phyloP scores from a whole-genome alignment of 768 basidiomycete genomes.

The Coprinopsis sp. region DNA sequence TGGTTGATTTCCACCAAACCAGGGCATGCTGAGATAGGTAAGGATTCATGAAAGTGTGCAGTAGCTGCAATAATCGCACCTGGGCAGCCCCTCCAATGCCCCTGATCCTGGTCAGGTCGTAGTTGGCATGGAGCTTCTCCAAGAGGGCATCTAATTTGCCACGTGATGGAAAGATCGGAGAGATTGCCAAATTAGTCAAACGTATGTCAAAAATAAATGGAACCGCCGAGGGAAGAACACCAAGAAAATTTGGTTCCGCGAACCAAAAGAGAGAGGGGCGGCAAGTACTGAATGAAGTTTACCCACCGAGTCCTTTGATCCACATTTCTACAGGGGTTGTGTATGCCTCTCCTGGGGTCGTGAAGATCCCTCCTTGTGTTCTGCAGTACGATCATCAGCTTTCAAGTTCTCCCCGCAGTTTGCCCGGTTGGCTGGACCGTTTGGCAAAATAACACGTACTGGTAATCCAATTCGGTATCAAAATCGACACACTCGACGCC shows the following conservation, averaged over 20 bases:
- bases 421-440: no score
- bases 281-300: no score
- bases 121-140: slow-evolving; percentile 65
- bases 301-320: slow-evolving; percentile 80
- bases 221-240: slow-evolving; percentile 29
- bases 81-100: slow-evolving; percentile 77
- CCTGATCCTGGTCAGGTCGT: slow-evolving; percentile 68
- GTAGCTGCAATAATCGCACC: slow-evolving; percentile 30
- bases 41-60: slow-evolving; percentile 4
- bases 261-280: slow-evolving; percentile 17
- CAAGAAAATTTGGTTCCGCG: slow-evolving; percentile 61
- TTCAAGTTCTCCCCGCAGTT: slow-evolving; percentile 11
- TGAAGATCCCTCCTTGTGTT: slow-evolving; percentile 84
- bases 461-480: slow-evolving; percentile 77
- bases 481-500: slow-evolving; percentile 83
- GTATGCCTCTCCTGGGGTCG: slow-evolving; percentile 80
- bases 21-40: slow-evolving; percentile 53
- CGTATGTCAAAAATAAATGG: slow-evolving; percentile 19
- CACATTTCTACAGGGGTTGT: slow-evolving; percentile 90
- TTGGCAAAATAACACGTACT: slow-evolving; percentile 52
- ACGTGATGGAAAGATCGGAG: slow-evolving; percentile 29
- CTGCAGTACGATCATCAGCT: slow-evolving; percentile 32
- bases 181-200: slow-evolving; percentile 27
- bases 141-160: slow-evolving; percentile 65
- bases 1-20: slow-evolving; percentile 84